Base-by-base conservation (phyloP, 2,329 filamentous ascomycete species). In the Fusarium sp. region DNA sequence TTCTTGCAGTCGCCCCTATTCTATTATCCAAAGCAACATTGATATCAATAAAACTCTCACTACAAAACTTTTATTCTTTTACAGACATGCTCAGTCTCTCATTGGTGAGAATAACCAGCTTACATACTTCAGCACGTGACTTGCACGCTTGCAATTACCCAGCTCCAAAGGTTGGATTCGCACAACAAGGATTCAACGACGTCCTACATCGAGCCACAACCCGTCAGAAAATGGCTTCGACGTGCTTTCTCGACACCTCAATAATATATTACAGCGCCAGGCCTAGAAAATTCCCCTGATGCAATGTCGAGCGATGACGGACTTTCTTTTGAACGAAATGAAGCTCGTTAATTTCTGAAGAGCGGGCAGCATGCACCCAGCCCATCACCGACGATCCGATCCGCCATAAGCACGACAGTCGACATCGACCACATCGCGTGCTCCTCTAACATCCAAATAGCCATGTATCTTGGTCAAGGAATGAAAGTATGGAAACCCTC, bases 181-280 rank as follows among this genome's bases (percentile, higher is more conserved):
- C 72, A 74, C 72, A 74, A 69, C 61, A 61, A 63, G 47, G 61
- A 71, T 69, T 51, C 53, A 62, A 56, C 65, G 60, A 60, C 72
- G 44, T 72, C 58, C 72, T 73, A 32, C 72, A 74, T 69, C 49
- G 59, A 71, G 55, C 61, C 60, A 63, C 62, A 59, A 74, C 46
- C 46, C 62, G 60, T 52, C 61, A 56, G 56, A 58, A 65, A 48
- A 69, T 65, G 58, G 45, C 60, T 62, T 45, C 60, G 57, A 57
- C 53, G 45, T 63, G 54, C 58, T 52, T 40, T 52, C 45, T 30
- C 56, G 45, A 65, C 32, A 30, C 58, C 27, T 55, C 61, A 40
- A 55, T 46, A 57, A 58, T 60, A 53, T 41, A 38, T 12, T 12
- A 54, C 49, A 41, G 34, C 51, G 29, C 25, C 38, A 38, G 12